Percentiles rank a stretch among this genome's conserved stretches.
Evolutionary conservation across 768 basidiomycete genomes (phyloP).

Genomic region (Lentinula lateritia): DNA sequence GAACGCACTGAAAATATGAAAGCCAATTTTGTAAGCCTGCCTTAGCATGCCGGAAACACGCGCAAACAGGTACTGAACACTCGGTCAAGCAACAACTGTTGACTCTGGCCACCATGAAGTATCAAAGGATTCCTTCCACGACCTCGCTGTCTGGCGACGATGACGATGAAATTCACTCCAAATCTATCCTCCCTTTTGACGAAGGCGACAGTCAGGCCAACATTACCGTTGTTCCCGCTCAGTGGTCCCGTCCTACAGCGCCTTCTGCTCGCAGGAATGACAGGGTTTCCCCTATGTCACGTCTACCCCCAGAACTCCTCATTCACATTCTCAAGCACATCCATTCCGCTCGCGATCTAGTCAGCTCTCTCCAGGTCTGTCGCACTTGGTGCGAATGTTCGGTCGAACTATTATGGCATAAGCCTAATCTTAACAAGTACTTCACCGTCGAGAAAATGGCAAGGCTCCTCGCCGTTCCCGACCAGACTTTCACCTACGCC

Average conservation of each 20-base stretch:
- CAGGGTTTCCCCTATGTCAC: conserved; percentile 51
- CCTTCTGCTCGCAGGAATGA: conserved; percentile 15
- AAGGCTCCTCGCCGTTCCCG: conserved; percentile 52
- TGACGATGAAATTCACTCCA: conserved; percentile 47
- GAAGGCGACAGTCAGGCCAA: conserved; percentile 35
- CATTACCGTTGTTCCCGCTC: conserved; percentile 54
- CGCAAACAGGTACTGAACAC: conserved; percentile 13
- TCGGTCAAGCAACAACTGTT: conserved; percentile 14
- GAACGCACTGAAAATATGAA: not conserved
- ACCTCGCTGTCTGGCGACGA: conserved; percentile 79
- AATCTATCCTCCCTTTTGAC: conserved; percentile 40
- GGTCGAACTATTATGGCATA: conserved; percentile 93
- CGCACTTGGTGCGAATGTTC: conserved; percentile 95
- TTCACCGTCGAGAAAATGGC: conserved; percentile 76
- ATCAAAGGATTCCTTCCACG: conserved; percentile 62
- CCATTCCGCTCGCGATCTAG: conserved; percentile 67
- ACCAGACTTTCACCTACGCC: conserved; percentile 83
- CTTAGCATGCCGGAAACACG: not conserved
- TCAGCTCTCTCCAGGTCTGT: conserved; percentile 72
- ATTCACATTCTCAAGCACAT: conserved; percentile 89
- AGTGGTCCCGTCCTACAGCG: conserved; percentile 42
- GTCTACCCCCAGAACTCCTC: conserved; percentile 85
- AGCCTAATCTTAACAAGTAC: conserved; percentile 69
- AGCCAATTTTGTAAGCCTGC: not conserved
- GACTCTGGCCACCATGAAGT: conserved; percentile 34